Conservation (phyloP, 768 basidiomycete species). For the Mycena latifolia region DNA sequence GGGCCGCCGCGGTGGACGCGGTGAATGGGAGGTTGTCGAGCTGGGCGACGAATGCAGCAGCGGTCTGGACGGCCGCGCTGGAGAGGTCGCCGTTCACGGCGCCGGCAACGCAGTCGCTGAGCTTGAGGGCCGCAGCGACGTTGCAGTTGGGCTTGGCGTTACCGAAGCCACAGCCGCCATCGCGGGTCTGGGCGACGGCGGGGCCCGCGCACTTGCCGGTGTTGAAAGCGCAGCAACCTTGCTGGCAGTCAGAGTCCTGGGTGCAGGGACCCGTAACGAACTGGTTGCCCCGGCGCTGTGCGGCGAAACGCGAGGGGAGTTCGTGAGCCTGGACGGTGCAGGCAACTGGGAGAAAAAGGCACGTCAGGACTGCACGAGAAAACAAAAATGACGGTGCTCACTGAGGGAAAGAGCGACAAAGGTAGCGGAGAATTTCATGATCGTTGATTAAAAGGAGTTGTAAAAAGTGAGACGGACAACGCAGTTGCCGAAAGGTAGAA, state of each 20-base stretch:
- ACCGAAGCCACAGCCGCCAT: slow-evolving; percentile 42
- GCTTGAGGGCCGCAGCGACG: slow-evolving; percentile 34
- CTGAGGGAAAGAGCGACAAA: slow-evolving; percentile 27
- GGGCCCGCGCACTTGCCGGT: slow-evolving; percentile 42
- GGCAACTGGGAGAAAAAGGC: slow-evolving; percentile 11
- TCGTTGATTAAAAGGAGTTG: slow-evolving; percentile 7
- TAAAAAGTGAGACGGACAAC: too few relatives aligned
- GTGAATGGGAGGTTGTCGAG: slow-evolving; percentile 26
- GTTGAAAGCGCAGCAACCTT: slow-evolving; percentile 41
- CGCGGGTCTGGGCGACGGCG: slow-evolving; percentile 39
- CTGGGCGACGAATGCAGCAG: slow-evolving; percentile 12
- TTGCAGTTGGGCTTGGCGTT: slow-evolving; percentile 39
- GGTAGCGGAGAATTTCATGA: slow-evolving; percentile 33
- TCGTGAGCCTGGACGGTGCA: slow-evolving; percentile 22
- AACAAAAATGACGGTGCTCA: background rate
- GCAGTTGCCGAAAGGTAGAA: too few relatives aligned
- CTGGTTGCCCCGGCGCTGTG: slow-evolving; percentile 31
- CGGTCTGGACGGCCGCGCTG: slow-evolving; percentile 3
- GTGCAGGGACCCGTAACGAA: slow-evolving; percentile 37
- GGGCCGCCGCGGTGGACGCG: background rate
- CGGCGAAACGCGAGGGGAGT: slow-evolving; percentile 20
- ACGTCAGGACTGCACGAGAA: too few relatives aligned
- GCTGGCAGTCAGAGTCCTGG: slow-evolving; percentile 39
- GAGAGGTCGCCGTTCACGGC: background rate
- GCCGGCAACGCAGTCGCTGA: slow-evolving; percentile 10